Evolutionary conservation across 345 rosid genomes (phyloP).

Genomic region (Sapria himalayana): DNA sequence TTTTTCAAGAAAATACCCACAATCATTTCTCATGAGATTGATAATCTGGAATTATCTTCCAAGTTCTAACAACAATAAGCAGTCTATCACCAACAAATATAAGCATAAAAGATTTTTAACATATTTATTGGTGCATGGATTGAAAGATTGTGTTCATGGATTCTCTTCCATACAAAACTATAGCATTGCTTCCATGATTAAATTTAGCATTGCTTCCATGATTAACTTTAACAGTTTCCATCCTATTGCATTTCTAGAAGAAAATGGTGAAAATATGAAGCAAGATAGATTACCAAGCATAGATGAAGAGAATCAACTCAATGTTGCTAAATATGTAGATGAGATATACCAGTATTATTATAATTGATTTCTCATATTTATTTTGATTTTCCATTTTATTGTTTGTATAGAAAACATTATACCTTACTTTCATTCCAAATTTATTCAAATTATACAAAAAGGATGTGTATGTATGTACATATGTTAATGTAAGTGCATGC

Average conservation of each 20-base stretch:
- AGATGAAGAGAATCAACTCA: conserved; percentile 64
- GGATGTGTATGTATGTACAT: no score
- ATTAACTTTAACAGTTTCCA: conserved; percentile 9
- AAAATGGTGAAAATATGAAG: conserved; percentile 19
- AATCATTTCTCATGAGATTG: conserved; percentile 18
- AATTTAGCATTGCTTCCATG: no score
- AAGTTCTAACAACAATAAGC: conserved; percentile 13
- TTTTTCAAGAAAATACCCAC: conserved; percentile 12
- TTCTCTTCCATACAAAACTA: conserved; percentile 1
- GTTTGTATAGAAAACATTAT: no score
- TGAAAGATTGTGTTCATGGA: conserved; percentile 29
- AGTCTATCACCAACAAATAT: conserved; percentile 19
- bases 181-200: no score
- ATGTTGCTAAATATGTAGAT: conserved; percentile 92
- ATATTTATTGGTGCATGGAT: conserved; percentile 44
- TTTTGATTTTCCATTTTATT: neutral
- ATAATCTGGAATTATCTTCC: conserved; percentile 12
- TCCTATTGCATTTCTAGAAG: conserved; percentile 26
- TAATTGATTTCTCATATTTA: neutral
- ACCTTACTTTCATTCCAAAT: no score
- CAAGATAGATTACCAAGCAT: conserved; percentile 40
- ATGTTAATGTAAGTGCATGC: no score
- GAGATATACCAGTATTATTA: conserved; percentile 72
- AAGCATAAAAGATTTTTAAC: conserved; percentile 77
- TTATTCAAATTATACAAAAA: no score